Base-by-base conservation (phyloP, 805 yeast species). In the Grigorovia yakushimaensis region DNA sequence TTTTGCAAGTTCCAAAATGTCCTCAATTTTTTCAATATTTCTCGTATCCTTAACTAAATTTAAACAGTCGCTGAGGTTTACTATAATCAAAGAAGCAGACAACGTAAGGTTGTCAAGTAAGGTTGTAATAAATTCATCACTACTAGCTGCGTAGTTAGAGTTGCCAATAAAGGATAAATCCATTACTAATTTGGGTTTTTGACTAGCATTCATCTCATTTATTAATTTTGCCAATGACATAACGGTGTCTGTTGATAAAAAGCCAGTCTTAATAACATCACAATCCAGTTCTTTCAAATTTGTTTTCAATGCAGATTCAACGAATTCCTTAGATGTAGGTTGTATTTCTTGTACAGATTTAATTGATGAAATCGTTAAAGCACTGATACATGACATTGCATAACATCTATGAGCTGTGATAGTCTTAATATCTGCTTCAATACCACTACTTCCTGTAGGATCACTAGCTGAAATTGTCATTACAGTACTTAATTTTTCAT, bases 101-200 rank as follows among this genome's bases (percentile, higher is more conserved):
- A 74, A 76, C 27, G 82, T 64, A n/a, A 79, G 57, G 30, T 77
- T 70, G 27, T 63, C 61, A 10, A 63, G 60, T 54, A 81, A 63
- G 1, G 76, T 75, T 0, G 69, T 65, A 30, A 70, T 57, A 10
- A 60, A 39, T 8, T 54, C 55, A 9, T 53, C 69, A 35, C 72
- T 75, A 27, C 80, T 72, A 39, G 88, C 67, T 2, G 67, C 59
- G 18, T 77, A 73, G 1, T 96, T 96, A 0, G 93, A 79, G 0
- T 95, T 85, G 3, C 93, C 79, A 9, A 83, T 80, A 77, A 88
- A 75, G 4, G 88, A 95, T 0, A 96, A 95, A 60, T 88, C 96
- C 40, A 88, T 71, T 1, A 86, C 79, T 19, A 87, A 54, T 4
- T 66, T 58, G 37, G 65, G 66, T 45, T 54, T 53, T n/a, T 71